Evolutionary conservation across 352 stramenopile species (phyloP), one percentile per base, ranked within the genome.

Genomic region (Plasmopara viticola): DNA sequence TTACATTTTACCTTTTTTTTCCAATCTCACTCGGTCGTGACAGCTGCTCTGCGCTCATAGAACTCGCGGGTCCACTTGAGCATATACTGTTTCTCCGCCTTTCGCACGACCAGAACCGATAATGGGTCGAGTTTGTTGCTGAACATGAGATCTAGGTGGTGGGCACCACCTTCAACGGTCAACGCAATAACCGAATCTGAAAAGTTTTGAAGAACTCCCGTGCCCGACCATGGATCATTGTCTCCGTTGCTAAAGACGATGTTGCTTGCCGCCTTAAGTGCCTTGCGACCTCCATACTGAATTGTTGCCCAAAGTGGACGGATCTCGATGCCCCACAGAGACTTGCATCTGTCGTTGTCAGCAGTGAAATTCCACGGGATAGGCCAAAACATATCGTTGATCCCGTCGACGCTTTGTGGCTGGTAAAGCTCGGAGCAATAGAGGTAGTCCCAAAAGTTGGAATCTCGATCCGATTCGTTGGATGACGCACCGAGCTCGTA

Each of bases 161-260:
- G 87, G 2, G 78, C 87, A 31, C 86, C 87, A 17, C 73, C 74
- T 13, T 87, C 70, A 13, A 96, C 74, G 4, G 72, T 55, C 18
- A 93, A 61, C 9, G 66, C 66, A 13, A 96, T 68, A 44, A 95
- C 74, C 20, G 74, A 84, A 30, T 88, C 71, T 18, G 77, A 84
- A 13, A 75, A 57, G 34, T 69, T 70, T 34, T 80, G 58, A 17
- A 87, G 79, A 28, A 98, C 86, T 39, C 92, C 94, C 2, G 78
- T 94, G 17, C 79, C 83, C 29, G 72, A 90, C 90, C 89, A 98
- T 44, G 94, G 94, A 62, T 98, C 94, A 37, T 92, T 86, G 53
- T 97, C 79, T 48, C 94, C 94, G 62, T 98, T 97, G 51, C 87
- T 97, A 51, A 98, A 91, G 34, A 98, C 81, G 41, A 98, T 96